Percentiles rank a stretch among this genome's conserved stretches.
These are phyloP conservation scores for Arthrocladium fulminans DNA, from an alignment of 2,329 filamentous ascomycete species.

Conservation along the genomic window DNA sequence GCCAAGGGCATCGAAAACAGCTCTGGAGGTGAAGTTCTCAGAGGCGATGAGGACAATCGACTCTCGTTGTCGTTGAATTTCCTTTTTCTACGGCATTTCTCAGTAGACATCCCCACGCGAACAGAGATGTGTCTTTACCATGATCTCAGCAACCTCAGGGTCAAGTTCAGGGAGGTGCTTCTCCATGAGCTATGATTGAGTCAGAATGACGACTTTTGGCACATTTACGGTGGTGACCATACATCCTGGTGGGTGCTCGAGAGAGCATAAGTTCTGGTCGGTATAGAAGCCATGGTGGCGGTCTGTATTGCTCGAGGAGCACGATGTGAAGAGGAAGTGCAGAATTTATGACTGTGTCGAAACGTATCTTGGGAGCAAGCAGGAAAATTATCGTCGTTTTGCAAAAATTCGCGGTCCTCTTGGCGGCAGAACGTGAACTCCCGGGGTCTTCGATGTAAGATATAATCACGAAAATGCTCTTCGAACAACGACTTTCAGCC, in stretches of 20 bases:
- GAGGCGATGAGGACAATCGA: slow-evolving; percentile 97
- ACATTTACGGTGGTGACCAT: slow-evolving; percentile 28
- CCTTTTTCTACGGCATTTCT: slow-evolving; percentile 43
- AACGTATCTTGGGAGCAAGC: too few species aligned
- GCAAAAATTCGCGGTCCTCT: too few species aligned
- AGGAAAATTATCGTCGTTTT: too few species aligned
- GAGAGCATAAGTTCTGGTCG: slow-evolving; percentile 52
- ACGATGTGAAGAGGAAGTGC: background rate
- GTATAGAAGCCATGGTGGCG: slow-evolving; percentile 19
- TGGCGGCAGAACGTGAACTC: too few species aligned
- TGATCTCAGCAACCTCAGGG: slow-evolving; percentile 90
- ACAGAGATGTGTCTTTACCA: slow-evolving; percentile 52
- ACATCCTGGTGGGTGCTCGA: slow-evolving; percentile 59
- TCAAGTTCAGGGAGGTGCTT: slow-evolving; percentile 85
- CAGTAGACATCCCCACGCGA: slow-evolving; percentile 1
- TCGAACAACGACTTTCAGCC: too few species aligned
- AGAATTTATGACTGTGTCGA: background rate
- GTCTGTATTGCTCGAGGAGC: background rate
- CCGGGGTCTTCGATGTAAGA: too few species aligned
- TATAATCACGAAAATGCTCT: too few species aligned
- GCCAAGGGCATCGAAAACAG: slow-evolving; percentile 80
- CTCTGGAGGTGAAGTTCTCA: slow-evolving; percentile 91
- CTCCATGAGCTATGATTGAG: slow-evolving; percentile 70
- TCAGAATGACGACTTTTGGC: slow-evolving; percentile 28
- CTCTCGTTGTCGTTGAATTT: slow-evolving; percentile 93